Conservation (phyloP, 768 basidiomycete species). For the Lanmaoa pseudosensibilis region DNA sequence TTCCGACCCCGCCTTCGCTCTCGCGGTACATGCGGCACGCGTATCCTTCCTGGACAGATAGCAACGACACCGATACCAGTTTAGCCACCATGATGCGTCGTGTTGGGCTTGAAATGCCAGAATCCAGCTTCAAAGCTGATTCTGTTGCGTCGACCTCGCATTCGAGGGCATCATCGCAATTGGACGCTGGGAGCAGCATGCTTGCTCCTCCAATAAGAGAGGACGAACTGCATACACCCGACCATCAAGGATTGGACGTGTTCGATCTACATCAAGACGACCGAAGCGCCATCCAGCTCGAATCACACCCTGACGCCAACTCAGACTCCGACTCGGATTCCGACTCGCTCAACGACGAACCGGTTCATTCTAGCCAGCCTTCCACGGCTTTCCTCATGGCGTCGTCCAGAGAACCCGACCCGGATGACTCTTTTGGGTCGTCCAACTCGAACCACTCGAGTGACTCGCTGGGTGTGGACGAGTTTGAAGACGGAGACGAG, state of each 20-base stretch:
- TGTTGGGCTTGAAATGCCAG: constrained; percentile 49
- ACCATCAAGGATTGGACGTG: constrained; percentile 23
- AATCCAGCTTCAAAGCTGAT: constrained; percentile 26
- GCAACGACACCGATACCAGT: constrained; percentile 52
- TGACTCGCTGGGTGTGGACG: constrained; percentile 54
- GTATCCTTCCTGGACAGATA: constrained; percentile 40
- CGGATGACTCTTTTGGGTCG: constrained; percentile 38
- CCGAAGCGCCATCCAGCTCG: constrained; percentile 17
- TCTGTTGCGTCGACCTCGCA: constrained; percentile 15
- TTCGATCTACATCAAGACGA: constrained; percentile 30
- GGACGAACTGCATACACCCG: constrained; percentile 23
- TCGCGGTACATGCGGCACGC: constrained; percentile 57
- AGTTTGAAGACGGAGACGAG: constrained; percentile 34
- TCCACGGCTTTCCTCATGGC: constrained; percentile 74
- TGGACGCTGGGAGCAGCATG: not conserved
- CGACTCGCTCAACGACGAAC: constrained; percentile 56
- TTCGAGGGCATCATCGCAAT: constrained; percentile 10
- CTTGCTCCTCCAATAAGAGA: constrained; percentile 1
- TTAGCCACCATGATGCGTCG: constrained; percentile 71
- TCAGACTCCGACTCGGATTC: constrained; percentile 50
- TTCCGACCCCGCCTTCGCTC: constrained; percentile 70
- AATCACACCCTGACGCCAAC: constrained; percentile 10
- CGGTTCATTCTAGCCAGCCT: constrained; percentile 59
- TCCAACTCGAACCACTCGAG: constrained; percentile 61
- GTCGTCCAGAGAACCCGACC: constrained; percentile 33